Base-by-base conservation (phyloP, 2,329 filamentous ascomycete species). In the Malbranchea zuffiana region DNA sequence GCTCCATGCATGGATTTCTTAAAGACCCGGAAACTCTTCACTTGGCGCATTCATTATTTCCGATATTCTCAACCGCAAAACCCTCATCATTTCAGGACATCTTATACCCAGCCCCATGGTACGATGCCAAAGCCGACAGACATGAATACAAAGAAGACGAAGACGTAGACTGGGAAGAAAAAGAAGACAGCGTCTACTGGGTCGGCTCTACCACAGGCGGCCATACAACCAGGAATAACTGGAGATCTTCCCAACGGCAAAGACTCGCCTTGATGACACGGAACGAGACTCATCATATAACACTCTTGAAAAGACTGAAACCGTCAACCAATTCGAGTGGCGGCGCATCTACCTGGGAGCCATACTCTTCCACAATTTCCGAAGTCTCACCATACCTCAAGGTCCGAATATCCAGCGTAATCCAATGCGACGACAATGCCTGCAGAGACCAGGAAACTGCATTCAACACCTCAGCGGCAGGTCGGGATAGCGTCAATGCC, bases 171-270 rank as follows among this genome's bases (percentile, higher is more conserved):
- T 77, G 71, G 70, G 50, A 65, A 1, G 27, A 55, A 3, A 76
- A 76, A 45, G 44, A 45, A 1, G 62, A 67, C 21, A 62, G 60
- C 2, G 45, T 75, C 0, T 75, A 75, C 48, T 76, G 72, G 73
- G 62, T 65, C 0, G 72, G 72, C 0, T 70, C 66, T 0, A 71
- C 61, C 0, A 73, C 71, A 0, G 72, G 71, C 1, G 68, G 63
- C 0, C 62, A 55, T 25, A 55, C 52, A 0, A 42, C 43, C 0
- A 49, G 54, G 17, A 43, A 51, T 1, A 37, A 49, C 0, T 72
- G 68, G 68, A 44, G 43, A 1, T 33, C 51, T 1, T 64, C 59
- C 26, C 71, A 75, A 13, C 62, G 72, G 1, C 68, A 73, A 35
- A 37, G 50, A 6, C 47, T 46, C 49, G 68, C 41, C 61, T 68